phyloP scores from a whole-genome alignment of 2,329 filamentous ascomycete species.

The Didymella pomorum region DNA sequence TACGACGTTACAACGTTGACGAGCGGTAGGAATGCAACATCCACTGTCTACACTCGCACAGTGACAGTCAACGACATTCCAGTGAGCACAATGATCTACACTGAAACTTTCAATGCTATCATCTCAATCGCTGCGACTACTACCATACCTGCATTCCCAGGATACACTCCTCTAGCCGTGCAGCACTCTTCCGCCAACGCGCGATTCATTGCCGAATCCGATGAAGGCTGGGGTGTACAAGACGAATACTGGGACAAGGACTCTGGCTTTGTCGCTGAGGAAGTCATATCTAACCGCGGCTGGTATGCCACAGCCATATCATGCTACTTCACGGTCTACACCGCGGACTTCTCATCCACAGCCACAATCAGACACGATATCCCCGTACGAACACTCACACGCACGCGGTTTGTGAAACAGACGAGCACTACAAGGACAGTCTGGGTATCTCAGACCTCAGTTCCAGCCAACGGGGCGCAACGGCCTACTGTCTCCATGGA shows the following conservation, averaged over 20 bases:
- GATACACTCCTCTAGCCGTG: not conserved
- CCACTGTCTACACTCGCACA: slow-evolving; percentile 1
- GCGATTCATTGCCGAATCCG: not conserved
- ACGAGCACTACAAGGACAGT: not conserved
- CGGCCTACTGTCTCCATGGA: not conserved
- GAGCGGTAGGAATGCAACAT: not conserved
- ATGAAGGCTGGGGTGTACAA: not conserved
- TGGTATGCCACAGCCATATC: not conserved
- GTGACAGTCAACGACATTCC: not conserved
- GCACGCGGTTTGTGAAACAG: not conserved
- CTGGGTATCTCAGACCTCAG: not conserved
- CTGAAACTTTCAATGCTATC: not conserved
- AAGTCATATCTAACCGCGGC: not conserved
- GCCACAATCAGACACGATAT: not conserved
- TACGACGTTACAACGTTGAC: not conserved
- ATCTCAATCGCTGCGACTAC: not conserved
- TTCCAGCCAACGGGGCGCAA: not conserved
- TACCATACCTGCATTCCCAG: not conserved
- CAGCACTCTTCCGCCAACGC: not conserved
- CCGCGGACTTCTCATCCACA: not conserved
- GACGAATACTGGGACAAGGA: slow-evolving; percentile 4
- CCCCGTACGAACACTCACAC: not conserved
- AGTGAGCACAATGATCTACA: not conserved
- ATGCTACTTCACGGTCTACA: slow-evolving; percentile 1
- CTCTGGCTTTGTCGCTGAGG: not conserved